phyloP scores from a whole-genome alignment of 148 eudicot species.

The Nepenthes mirabilis region DNA sequence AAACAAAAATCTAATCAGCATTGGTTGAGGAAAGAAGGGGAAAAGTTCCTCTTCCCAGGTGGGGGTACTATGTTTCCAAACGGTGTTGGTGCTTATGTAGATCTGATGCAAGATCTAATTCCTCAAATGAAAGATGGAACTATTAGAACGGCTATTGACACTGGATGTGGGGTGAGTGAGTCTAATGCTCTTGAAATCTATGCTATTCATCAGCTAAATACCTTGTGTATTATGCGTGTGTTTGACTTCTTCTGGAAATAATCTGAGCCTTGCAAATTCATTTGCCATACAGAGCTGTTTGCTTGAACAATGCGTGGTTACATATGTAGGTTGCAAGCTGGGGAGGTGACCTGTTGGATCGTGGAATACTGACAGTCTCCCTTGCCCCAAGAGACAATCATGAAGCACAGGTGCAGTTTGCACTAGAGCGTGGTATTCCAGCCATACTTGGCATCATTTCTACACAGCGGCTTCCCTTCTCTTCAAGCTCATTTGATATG shows the following conservation, averaged over 20 bases:
- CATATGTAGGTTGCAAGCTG: slow-evolving; percentile 72
- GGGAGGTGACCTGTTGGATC: slow-evolving; percentile 91
- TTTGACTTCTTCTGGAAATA: neutral
- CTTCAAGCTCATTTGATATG: slow-evolving; percentile 90
- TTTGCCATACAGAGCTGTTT: neutral
- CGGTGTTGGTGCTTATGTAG: slow-evolving; percentile 76
- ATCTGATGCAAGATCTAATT: slow-evolving; percentile 74
- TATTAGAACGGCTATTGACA: slow-evolving; percentile 87
- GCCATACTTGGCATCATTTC: slow-evolving; percentile 82
- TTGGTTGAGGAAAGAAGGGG: slow-evolving; percentile 94
- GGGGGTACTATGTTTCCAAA: slow-evolving; percentile 97
- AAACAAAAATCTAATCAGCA: slow-evolving; percentile 88
- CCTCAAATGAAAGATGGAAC: slow-evolving; percentile 93
- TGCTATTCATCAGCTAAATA: neutral
- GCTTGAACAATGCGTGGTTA: neutral
- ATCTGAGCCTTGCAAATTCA: neutral
- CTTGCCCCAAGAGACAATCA: slow-evolving; percentile 94
- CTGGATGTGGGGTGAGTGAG: slow-evolving; percentile 98
- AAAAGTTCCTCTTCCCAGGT: slow-evolving; percentile 87
- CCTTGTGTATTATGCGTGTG: neutral
- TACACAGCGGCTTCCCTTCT: slow-evolving; percentile 87
- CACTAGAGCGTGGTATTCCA: slow-evolving; percentile 93
- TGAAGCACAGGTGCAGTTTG: slow-evolving; percentile 91
- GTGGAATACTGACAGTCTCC: slow-evolving; percentile 70
- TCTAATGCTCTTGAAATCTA: neutral